Base-by-base conservation (phyloP, 2,329 filamentous ascomycete genomes). In the Arthrobotrys pseudoclavata region DNA sequence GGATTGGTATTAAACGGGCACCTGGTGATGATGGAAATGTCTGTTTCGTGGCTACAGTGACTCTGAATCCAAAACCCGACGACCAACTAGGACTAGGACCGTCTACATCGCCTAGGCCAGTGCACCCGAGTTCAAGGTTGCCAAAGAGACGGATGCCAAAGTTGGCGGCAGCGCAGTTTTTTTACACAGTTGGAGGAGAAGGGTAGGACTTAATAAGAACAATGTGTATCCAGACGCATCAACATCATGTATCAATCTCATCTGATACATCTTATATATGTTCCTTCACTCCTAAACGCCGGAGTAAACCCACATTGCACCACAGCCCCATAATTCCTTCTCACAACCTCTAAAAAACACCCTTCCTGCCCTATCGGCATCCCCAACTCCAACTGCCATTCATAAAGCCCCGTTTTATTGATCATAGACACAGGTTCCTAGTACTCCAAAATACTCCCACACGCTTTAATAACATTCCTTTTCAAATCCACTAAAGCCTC, bases 331-430 rank as follows among this genome's bases (percentile, higher is more conserved):
- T n/a, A 74, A 50, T 67, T 62, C 13, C 40, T 18, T 29, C 13
- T 40, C 15, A 67, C n/a, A 42, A 61, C 62, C 4, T 55, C 29
- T 9, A 52, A n/a, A 40, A 72, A 66, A 34, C 68, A 64, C 29
- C 5, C 20, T 45, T 72, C 61, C 4, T 61, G 22, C 2, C 22
- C 29, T 7, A 2, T 3, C 3, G 50, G 26, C 7, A 72, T 37
- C 29, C 26, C 3, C 6, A 45, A 20, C 18, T 74, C 40, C 18
- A 67, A 22, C 4, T 24, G 22, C 69, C 69, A 74, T 45, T 74
- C 69, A 47, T 20, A 74, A 0, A 12, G 7, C 0, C 52, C 53
- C 1, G 12, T 3, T 12, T 62, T 13, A 12, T 31, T n/a, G 22
- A 67, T 47, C 45, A 52, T 4, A 13, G 61, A 61, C 5, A n/a